These are phyloP conservation scores for Puccinia sorghi DNA, from an alignment of 1,284 basidiomycete genomes.

Conservation along the genomic window DNA sequence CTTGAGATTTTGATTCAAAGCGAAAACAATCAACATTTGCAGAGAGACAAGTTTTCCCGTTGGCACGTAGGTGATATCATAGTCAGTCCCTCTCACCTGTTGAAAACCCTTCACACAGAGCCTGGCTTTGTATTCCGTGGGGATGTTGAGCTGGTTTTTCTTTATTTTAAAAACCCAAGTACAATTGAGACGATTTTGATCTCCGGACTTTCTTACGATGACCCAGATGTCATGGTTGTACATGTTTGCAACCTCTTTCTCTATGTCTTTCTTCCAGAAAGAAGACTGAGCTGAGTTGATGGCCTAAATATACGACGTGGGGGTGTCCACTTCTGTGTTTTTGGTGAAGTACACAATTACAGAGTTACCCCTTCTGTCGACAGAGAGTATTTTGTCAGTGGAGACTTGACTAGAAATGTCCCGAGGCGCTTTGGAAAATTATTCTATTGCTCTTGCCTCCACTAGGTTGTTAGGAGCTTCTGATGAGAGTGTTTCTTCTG, in stretches of 20 bases:
- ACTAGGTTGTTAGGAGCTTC: too few relatives aligned
- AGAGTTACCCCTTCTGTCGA: not conserved
- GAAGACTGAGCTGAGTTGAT: not conserved
- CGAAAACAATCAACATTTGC: not conserved
- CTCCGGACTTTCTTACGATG: not conserved
- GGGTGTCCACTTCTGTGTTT: not conserved
- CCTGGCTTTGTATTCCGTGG: not conserved
- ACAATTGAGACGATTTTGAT: not conserved
- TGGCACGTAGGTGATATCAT: not conserved
- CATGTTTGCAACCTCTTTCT: not conserved
- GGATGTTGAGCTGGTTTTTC: not conserved
- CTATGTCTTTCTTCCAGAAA: not conserved
- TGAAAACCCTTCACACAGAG: slow-evolving; percentile 5
- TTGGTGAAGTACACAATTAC: not conserved
- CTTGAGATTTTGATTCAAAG: not conserved
- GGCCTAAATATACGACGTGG: not conserved
- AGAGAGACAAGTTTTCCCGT: slow-evolving; percentile 2
- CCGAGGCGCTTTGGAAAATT: not conserved
- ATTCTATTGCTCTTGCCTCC: too few relatives aligned
- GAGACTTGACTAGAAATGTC: not conserved
- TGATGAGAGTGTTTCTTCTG: not conserved
- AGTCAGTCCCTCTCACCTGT: not conserved
- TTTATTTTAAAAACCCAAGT: slow-evolving; percentile 23
- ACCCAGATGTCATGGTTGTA: not conserved
- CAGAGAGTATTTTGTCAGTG: not conserved